These are phyloP conservation scores for Alternaria ethzedia DNA, from an alignment of 2,329 filamentous ascomycete genomes.

Conservation along the genomic window DNA sequence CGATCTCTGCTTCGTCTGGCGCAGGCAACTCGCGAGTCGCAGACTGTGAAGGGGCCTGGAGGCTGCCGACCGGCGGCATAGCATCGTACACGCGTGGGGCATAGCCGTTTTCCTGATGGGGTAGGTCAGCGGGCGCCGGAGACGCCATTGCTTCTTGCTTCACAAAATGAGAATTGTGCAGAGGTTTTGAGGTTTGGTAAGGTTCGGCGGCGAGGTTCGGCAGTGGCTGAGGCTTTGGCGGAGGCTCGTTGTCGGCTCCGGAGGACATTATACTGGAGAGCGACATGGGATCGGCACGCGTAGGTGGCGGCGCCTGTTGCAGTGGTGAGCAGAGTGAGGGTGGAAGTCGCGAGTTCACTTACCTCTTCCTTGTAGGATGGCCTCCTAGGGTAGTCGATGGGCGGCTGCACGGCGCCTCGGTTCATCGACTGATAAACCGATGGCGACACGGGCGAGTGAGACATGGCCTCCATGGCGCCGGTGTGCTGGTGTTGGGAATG, in stretches of 20 bases:
- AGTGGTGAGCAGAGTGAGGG: constrained; percentile 23
- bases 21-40: constrained; percentile 38
- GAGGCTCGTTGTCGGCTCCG: constrained; percentile 74
- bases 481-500: constrained; percentile 43
- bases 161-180: constrained; percentile 33
- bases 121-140: constrained; percentile 33
- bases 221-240: constrained; percentile 55
- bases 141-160: constrained; percentile 45
- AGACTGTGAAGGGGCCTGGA: constrained; percentile 20
- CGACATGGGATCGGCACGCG: constrained; percentile 88
- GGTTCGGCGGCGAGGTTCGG: constrained; percentile 32
- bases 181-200: constrained; percentile 28
- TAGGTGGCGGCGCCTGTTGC: constrained; percentile 66
- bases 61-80: constrained; percentile 27
- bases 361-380: constrained; percentile 48
- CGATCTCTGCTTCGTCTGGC: constrained; percentile 68
- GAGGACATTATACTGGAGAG: constrained; percentile 95
- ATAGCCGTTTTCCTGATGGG: constrained; percentile 26
- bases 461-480: constrained; percentile 43
- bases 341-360: constrained; percentile 13
- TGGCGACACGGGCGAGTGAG: constrained; percentile 49
- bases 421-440: constrained; percentile 41
- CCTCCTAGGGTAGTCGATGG: constrained; percentile 36
- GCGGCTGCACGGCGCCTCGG: constrained; percentile 45
- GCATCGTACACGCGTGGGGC: constrained; percentile 30